A percentile compares a stretch with the other conserved stretches of the same genome.
phyloP scores from a whole-genome alignment of 192 early-diverging fungal genomes.

The Spizellomyces sp. region DNA sequence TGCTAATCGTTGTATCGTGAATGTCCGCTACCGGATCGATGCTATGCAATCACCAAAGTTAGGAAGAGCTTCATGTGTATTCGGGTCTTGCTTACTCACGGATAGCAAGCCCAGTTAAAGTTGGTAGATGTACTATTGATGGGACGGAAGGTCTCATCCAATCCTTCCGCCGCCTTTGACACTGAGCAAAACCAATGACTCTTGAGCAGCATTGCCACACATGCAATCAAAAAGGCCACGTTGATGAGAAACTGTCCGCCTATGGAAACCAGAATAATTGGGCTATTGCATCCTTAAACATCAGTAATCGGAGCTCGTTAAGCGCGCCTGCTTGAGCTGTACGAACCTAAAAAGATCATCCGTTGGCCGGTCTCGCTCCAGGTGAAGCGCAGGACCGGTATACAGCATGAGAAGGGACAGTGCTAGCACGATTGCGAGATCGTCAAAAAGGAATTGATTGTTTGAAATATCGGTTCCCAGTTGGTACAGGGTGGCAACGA shows the following conservation, averaged over 20 bases:
- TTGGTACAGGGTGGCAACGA: conserved; percentile 45
- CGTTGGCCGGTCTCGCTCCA: conserved; percentile 37
- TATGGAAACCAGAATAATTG: conserved; percentile 38
- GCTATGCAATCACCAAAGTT: neutral
- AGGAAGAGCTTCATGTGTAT: too few species aligned
- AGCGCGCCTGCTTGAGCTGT: neutral
- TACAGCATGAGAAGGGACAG: conserved; percentile 49
- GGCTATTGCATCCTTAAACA: neutral
- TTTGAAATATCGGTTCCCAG: conserved; percentile 44
- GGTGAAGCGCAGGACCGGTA: conserved; percentile 25
- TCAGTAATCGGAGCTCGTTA: neutral
- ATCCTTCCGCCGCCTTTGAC: conserved; percentile 15
- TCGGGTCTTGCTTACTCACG: conserved; percentile 16
- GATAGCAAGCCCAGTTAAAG: conserved; percentile 47
- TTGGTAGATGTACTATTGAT: conserved; percentile 24
- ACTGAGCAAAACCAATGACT: conserved; percentile 49
- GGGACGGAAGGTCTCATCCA: conserved; percentile 39
- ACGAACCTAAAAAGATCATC: conserved; percentile 43
- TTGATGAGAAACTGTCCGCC: conserved; percentile 48
- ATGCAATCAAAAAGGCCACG: conserved; percentile 34
- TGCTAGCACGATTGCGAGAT: conserved; percentile 43
- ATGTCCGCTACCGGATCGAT: conserved; percentile 18
- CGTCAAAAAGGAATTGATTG: conserved; percentile 59
- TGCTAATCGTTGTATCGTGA: conserved; percentile 20
- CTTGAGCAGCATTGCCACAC: conserved; percentile 17